Conservation (phyloP, 1,284 basidiomycete genomes). For the Apiotrichum domesticum region DNA sequence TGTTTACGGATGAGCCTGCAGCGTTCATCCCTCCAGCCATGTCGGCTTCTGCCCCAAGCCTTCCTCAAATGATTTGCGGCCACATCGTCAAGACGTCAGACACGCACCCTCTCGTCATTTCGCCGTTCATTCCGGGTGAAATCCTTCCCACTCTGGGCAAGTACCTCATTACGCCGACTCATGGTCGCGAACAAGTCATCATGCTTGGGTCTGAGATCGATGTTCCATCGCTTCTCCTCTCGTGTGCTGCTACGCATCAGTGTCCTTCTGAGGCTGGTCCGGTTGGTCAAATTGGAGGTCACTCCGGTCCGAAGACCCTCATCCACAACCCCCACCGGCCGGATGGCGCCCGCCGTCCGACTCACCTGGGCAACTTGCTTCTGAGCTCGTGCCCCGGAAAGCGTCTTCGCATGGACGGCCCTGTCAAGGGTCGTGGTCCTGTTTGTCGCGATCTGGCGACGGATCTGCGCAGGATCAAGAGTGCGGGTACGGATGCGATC, state of each 20-base stretch:
- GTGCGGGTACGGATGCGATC: conserved; percentile 69
- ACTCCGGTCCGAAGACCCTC: conserved; percentile 7
- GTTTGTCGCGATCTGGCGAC: conserved; percentile 75
- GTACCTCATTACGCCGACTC: conserved; percentile 22
- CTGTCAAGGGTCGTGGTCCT: conserved; percentile 69
- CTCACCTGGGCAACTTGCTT: conserved; percentile 73
- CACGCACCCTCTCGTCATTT: conserved; percentile 77
- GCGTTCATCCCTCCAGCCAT: conserved; percentile 12
- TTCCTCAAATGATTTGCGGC: conserved; percentile 18
- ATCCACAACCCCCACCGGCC: conserved; percentile 15
- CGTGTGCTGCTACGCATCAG: conserved; percentile 50
- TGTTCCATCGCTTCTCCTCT: conserved; percentile 52
- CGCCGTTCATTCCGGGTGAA: conserved; percentile 31
- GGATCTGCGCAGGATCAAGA: conserved; percentile 72
- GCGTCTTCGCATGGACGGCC: conserved; percentile 81
- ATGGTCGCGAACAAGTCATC: conserved; percentile 14
- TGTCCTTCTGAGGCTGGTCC: conserved; percentile 13
- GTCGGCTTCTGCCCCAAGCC: conserved; percentile 28
- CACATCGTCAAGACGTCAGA: conserved; percentile 61
- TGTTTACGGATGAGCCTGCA: conserved; percentile 14
- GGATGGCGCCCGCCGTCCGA: conserved; percentile 15
- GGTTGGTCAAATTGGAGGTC: conserved; percentile 4
- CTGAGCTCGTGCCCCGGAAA: conserved; percentile 94
- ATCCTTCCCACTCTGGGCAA: conserved; percentile 28
- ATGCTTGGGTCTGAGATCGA: conserved; percentile 33